Conservation (phyloP, 176 grass and related monocot genomes). For the Triticum dicoccoides region DNA sequence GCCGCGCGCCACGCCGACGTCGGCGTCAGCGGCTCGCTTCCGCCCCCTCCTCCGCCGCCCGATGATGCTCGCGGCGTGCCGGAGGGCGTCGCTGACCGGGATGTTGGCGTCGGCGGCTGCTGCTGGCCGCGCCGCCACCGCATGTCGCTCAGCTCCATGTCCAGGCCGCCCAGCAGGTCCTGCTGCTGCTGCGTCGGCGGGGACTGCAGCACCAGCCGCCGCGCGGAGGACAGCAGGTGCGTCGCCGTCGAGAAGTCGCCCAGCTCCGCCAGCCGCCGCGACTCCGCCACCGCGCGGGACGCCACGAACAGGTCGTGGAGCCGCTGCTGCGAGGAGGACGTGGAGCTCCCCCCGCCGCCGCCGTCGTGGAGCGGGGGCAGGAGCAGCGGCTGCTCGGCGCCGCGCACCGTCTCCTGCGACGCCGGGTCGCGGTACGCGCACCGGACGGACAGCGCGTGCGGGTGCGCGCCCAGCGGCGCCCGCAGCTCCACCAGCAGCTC, state of each 20-base stretch:
- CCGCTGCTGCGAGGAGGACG: constrained; percentile 21
- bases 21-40: constrained; percentile 51
- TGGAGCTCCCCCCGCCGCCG: not conserved
- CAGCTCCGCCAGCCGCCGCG: constrained; percentile 67
- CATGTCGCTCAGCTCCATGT: constrained; percentile 70
- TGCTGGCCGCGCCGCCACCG: constrained; percentile 44
- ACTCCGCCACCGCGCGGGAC: constrained; percentile 75
- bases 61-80: constrained; percentile 19
- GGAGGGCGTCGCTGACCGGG: not conserved
- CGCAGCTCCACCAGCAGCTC: constrained; percentile 91
- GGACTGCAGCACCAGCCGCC: constrained; percentile 64
- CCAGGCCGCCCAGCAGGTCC: constrained; percentile 55
- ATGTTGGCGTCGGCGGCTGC: constrained; percentile 16
- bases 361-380: constrained; percentile 34
- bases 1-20: constrained; percentile 95
- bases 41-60: not conserved
- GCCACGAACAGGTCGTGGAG: constrained; percentile 88
- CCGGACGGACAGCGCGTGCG: constrained; percentile 45
- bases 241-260: constrained; percentile 65
- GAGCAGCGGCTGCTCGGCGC: constrained; percentile 47
- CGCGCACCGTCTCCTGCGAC: constrained; percentile 43
- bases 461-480: constrained; percentile 31
- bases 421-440: constrained; percentile 69
- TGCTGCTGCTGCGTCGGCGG: constrained; percentile 34
- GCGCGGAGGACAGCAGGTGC: constrained; percentile 77